phyloP scores from a whole-genome alignment of 73 alveolate genomes.

The Stentor coeruleus region DNA sequence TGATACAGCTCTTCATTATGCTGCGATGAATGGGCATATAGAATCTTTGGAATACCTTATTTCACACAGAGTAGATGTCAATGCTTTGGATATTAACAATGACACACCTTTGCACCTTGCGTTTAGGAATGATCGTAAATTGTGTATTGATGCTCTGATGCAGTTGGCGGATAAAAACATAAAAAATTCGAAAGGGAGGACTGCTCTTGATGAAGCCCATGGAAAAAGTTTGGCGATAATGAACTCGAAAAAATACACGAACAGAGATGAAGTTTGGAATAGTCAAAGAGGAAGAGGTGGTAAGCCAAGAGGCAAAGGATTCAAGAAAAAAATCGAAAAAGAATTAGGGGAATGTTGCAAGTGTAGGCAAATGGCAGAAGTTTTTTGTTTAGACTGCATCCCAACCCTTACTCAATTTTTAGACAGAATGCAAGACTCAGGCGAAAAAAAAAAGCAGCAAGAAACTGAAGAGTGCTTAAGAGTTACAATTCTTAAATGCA shows the following conservation, averaged over 20 bases:
- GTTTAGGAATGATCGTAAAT: neutral
- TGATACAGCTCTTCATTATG: conserved; percentile 10
- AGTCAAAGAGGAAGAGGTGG: neutral
- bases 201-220: neutral
- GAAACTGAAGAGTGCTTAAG: neutral
- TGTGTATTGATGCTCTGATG: neutral
- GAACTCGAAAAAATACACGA: neutral
- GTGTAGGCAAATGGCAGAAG: neutral
- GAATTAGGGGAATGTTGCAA: neutral
- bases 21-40: conserved; percentile 7
- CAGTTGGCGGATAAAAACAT: neutral
- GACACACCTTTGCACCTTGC: neutral
- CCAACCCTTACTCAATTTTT: no score
- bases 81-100: neutral
- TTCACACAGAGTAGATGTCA: neutral
- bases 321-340: neutral
- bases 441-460: neutral
- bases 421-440: neutral
- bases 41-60: neutral
- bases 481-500: neutral
- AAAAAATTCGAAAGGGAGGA: neutral
- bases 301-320: neutral
- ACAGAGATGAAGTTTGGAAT: neutral
- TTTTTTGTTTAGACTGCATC: neutral
- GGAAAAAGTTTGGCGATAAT: neutral